phyloP scores from a whole-genome alignment of 2,329 filamentous ascomycete species.

The Fusarium xylarioides region DNA sequence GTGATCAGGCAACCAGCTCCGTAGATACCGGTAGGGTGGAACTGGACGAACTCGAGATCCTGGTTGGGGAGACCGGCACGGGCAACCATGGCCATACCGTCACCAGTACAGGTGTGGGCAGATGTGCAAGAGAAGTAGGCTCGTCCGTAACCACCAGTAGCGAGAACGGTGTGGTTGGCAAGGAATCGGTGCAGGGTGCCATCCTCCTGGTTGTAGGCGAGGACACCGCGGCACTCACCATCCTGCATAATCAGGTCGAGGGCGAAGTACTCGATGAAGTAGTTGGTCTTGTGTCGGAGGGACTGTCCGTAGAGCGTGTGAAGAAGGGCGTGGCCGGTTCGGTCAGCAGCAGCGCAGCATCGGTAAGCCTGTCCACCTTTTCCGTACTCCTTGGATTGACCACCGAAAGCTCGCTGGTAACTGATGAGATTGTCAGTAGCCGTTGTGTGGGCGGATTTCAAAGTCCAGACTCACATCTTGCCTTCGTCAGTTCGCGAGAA shows the following conservation, averaged over 20 bases:
- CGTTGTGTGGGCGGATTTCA: neutral
- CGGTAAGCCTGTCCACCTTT: slow-evolving; percentile 98
- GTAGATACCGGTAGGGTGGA: slow-evolving; percentile 99
- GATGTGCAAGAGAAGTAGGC: slow-evolving; percentile 99
- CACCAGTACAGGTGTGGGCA: slow-evolving; percentile 97
- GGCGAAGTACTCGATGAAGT: slow-evolving; percentile 99
- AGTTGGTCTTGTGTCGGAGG: slow-evolving; percentile 97
- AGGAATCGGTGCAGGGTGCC: slow-evolving; percentile 97
- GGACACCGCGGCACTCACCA: slow-evolving; percentile 93
- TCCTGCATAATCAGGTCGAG: slow-evolving; percentile 98
- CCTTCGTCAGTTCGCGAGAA: slow-evolving; percentile 97
- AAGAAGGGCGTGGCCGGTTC: slow-evolving; percentile 95
- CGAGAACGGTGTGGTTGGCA: slow-evolving; percentile 94
- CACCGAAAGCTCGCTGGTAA: slow-evolving; percentile 98
- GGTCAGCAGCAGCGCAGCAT: slow-evolving; percentile 94
- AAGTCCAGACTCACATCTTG: slow-evolving; percentile 73
- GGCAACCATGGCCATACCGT: slow-evolving; percentile 99
- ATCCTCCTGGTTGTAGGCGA: slow-evolving; percentile 99
- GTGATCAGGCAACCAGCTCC: slow-evolving; percentile 98
- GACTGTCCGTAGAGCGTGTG: slow-evolving; percentile 99
- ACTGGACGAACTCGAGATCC: slow-evolving; percentile 99
- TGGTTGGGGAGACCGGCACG: slow-evolving; percentile 98
- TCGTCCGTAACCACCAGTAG: slow-evolving; percentile 96
- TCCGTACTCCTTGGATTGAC: slow-evolving; percentile 92
- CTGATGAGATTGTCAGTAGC: slow-evolving; percentile 53